Percentiles rank a stretch among this genome's conserved stretches.
These are phyloP conservation scores for Digitaria exilis DNA, from an alignment of 202 grass and related monocot species.

Conservation along the genomic window DNA sequence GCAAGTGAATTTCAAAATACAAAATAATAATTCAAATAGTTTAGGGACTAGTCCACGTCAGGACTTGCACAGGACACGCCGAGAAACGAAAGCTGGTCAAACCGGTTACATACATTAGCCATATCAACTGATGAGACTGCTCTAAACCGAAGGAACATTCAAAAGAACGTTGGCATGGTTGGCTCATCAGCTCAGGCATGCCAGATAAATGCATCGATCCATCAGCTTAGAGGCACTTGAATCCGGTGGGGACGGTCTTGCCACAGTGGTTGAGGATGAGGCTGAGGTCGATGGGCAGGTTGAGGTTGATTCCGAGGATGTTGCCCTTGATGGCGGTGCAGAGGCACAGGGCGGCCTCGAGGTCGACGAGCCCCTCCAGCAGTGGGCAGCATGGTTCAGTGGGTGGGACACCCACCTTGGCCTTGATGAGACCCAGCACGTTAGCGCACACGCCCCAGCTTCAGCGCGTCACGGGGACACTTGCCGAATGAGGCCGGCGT, in stretches of 20 bases:
- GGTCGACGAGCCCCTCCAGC: constrained; percentile 62
- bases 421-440: constrained; percentile 51
- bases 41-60: not conserved
- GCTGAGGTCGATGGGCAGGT: constrained; percentile 62
- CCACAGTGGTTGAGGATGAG: constrained; percentile 79
- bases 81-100: not conserved
- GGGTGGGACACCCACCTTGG: constrained; percentile 37
- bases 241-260: constrained; percentile 32
- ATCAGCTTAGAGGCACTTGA: constrained; percentile 3
- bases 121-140: not conserved
- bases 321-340: constrained; percentile 75
- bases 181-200: not conserved
- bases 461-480: constrained; percentile 68
- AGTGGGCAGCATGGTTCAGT: constrained; percentile 62
- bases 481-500: constrained; percentile 51
- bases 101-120: not conserved
- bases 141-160: not conserved
- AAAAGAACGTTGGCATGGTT: not conserved
- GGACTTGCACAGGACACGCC: not conserved
- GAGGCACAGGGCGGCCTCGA: constrained; percentile 75
- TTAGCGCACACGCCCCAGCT: constrained; percentile 69
- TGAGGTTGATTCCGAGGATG: constrained; percentile 56
- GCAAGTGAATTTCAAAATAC: not conserved
- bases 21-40: not conserved
- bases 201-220: not conserved